These are phyloP conservation scores for Ophiostoma tasmaniense DNA, from an alignment of 2,329 filamentous ascomycete species.

Conservation along the genomic window DNA sequence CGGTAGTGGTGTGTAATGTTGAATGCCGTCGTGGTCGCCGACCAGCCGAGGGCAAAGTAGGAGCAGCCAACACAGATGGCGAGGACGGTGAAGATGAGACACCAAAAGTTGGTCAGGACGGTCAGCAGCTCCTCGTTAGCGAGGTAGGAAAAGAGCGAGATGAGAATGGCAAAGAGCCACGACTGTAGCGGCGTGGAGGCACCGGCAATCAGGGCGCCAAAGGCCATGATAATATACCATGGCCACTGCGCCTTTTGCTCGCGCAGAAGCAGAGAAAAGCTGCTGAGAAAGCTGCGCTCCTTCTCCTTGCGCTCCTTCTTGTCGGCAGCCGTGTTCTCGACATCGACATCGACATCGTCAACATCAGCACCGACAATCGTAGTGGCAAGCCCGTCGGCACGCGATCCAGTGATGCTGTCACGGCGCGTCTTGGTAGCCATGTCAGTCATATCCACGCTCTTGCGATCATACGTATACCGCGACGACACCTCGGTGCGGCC, in stretches of 20 bases:
- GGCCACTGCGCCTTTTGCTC: conserved; percentile 47
- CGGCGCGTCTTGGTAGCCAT: conserved; percentile 16
- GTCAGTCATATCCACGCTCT: conserved; percentile 28
- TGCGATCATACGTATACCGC: conserved; percentile 30
- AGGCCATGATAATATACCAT: conserved; percentile 42
- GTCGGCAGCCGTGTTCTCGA: background rate
- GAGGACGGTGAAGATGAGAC: conserved; percentile 56
- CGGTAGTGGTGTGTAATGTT: conserved; percentile 47
- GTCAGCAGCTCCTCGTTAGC: conserved; percentile 24
- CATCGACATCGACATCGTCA: background rate
- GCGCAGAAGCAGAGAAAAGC: conserved; percentile 48
- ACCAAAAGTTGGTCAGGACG: conserved; percentile 44
- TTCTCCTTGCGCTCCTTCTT: conserved; percentile 21
- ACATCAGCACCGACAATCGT: background rate
- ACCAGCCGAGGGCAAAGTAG: conserved; percentile 42
- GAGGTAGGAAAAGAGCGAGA: conserved; percentile 36
- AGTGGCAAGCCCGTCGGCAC: background rate
- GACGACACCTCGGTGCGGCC: background rate
- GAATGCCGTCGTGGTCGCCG: conserved; percentile 12
- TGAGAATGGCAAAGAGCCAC: conserved; percentile 46
- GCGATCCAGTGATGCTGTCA: background rate
- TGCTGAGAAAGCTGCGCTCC: conserved; percentile 36
- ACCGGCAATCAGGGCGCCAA: conserved; percentile 35
- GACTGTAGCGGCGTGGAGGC: conserved; percentile 34
- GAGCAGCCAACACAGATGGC: conserved; percentile 43